These are phyloP conservation scores for Peltaster fructicola DNA, from an alignment of 2,329 filamentous ascomycete species.

Conservation along the genomic window DNA sequence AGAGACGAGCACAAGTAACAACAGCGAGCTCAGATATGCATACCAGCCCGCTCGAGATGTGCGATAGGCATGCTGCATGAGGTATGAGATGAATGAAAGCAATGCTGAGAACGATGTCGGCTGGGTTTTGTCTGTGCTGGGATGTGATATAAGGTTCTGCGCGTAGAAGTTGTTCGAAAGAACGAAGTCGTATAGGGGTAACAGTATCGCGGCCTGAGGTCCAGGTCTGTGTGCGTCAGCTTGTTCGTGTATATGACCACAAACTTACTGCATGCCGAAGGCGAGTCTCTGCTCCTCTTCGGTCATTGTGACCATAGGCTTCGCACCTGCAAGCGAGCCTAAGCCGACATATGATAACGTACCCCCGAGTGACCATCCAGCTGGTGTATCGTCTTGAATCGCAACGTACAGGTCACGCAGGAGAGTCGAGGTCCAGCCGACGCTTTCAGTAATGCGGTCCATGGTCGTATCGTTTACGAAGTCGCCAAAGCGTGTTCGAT, in stretches of 20 bases:
- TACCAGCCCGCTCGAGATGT: slow-evolving; percentile 65
- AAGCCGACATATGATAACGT: slow-evolving; percentile 76
- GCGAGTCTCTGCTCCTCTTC: slow-evolving; percentile 66
- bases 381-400: slow-evolving; percentile 76
- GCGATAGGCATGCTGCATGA: slow-evolving; percentile 82
- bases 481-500: slow-evolving; percentile 77
- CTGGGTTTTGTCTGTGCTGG: slow-evolving; percentile 8
- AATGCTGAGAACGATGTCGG: slow-evolving; percentile 53
- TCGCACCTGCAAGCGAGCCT: slow-evolving; percentile 49
- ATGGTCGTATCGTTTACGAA: slow-evolving; percentile 89
- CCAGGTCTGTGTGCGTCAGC: slow-evolving; percentile 42
- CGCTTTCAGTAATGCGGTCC: slow-evolving; percentile 57
- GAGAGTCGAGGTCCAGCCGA: slow-evolving; percentile 52
- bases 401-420: slow-evolving; percentile 63
- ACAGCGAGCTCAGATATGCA: slow-evolving; percentile 68
- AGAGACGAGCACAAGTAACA: slow-evolving; percentile 71
- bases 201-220: slow-evolving; percentile 58
- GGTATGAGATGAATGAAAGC: slow-evolving; percentile 77
- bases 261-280: slow-evolving; percentile 57
- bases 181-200: slow-evolving; percentile 83
- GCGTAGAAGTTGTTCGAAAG: slow-evolving; percentile 93
- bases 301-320: slow-evolving; percentile 43
- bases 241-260: background rate
- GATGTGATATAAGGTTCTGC: slow-evolving; percentile 52
- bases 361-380: slow-evolving; percentile 69